Evolutionary conservation across 2,329 filamentous ascomycete genomes (phyloP), one percentile per base, ranked within the genome.

Genomic region (Aspergillus viridinutans): DNA sequence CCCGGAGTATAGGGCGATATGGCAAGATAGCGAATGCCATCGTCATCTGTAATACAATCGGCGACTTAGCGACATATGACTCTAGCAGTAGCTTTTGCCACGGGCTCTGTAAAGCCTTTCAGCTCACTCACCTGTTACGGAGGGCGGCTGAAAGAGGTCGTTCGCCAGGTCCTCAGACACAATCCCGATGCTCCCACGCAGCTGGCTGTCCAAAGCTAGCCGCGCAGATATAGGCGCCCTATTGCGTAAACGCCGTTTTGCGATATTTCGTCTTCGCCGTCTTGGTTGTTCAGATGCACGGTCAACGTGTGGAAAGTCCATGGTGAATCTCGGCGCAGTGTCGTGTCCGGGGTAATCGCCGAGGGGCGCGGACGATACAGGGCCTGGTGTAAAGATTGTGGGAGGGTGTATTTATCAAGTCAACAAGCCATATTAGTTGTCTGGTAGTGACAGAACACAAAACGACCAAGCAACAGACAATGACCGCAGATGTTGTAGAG

Each of bases 151-250:
- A 86, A 76, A 95, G 52, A 97, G 82, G 69, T 95, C 89, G 49
- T 83, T 80, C 67, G 92, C 91, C 52, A 99, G 81, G 73, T 96
- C 91, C 67, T 91, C 88, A 12, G 93, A 96, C 53, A 97, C 76
- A 62, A 94, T 84, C 61, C 92, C 94, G 60, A 92, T 83, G 70
- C 96, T 90, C 53, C 90, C 90, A 75, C 88, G 90, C 67, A 96
- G 81, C 72, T 89, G 88, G 70, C 92, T 89, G 74, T 96, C 92
- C 56, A 97, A 84, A 40, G 95, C 83, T 52, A 97, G 81, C 57
- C 89, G 86, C 56, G 91, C 92, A 57, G 90, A 83, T 57, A 96
- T 81, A 47, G 92, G 83, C 7, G 89, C 83, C 72, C 90, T 92
- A 72, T 94, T 71, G 51, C 67, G 70, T 57, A 68, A 78, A 54